Base-by-base conservation (phyloP, 2,329 filamentous ascomycete genomes). In the Calonectria ilicicola region DNA sequence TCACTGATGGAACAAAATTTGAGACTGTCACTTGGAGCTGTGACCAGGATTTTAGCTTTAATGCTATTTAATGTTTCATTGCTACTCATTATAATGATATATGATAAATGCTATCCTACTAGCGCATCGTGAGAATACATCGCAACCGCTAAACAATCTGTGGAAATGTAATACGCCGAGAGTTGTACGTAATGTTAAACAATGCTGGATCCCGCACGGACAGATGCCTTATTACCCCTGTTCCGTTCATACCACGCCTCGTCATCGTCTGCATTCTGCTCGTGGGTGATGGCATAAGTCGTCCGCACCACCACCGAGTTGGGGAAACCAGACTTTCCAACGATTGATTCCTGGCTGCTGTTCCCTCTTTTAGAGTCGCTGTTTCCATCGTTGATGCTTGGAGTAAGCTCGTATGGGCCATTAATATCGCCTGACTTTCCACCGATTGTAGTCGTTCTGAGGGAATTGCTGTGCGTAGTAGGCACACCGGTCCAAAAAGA, bases 311-410 rank as follows among this genome's bases (percentile, higher is more conserved):
- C 42, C 2, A 77, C 77, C 3, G 65, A 68, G 26, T 70, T 60
- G n/a, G 71, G 19, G 4, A 32, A 10, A 8, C 62, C 66, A 2
- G 38, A 51, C 23, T 67, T 74, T 0, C 63, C 56, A 10, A 78
- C 60, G 0, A 78, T 78, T 0, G 72, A 77, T 0, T 78, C 76
- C 12, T 78, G 69, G 1, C 75, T 78, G 0, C 75, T 74, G 1
- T 75, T 51, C 0, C 51, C 35, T 7, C 69, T 27, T 27, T 72
- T 78, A 0, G 27, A 63, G 1, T 65, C 69, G 2, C 53, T 40
- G 10, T 60, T 38, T 26, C 21, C 53, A 5, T 60, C 53, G 14
- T 60, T 60, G 53, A 60, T 60, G 10, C 75, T 77, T 0, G 69
- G 56, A 1, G 77, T 77, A 2, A 76, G 75, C 2, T 78, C 72